These are phyloP conservation scores for Macadamia tetraphylla DNA, from an alignment of 164 flowering plant genomes.

Conservation along the genomic window DNA sequence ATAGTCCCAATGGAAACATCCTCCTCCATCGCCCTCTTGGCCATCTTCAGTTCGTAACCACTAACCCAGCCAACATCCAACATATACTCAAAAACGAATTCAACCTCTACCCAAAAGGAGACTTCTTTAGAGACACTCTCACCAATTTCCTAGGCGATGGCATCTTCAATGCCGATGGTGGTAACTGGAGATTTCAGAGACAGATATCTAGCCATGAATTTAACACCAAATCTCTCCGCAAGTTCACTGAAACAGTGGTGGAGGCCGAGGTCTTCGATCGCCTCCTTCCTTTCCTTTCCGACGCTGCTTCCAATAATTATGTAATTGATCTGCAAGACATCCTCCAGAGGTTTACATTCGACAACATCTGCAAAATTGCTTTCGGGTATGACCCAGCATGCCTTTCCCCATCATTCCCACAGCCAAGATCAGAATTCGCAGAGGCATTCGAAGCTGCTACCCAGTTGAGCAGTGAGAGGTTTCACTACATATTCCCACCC, in stretches of 20 bases:
- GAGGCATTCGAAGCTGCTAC: conserved; percentile 18
- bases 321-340: conserved; percentile 48
- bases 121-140: not conserved
- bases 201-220: conserved; percentile 43
- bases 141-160: conserved; percentile 43
- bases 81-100: conserved; percentile 51
- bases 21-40: conserved; percentile 3
- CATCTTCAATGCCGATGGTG: conserved; percentile 42
- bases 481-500: not conserved
- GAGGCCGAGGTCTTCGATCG: conserved; percentile 36
- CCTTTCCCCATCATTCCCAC: conserved; percentile 27
- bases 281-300: conserved; percentile 29
- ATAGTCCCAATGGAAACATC: conserved; percentile 37
- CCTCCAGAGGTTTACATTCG: conserved; percentile 50
- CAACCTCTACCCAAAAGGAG: conserved; percentile 41
- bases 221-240: conserved; percentile 43
- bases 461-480: conserved; percentile 4
- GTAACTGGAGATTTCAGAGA: conserved; percentile 49
- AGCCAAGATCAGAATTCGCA: conserved; percentile 17
- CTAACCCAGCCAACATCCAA: conserved; percentile 42
- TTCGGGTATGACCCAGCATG: conserved; percentile 48
- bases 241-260: conserved; percentile 35
- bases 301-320: conserved; percentile 18
- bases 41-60: conserved; percentile 30
- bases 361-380: conserved; percentile 46